Conservation (phyloP, 768 basidiomycete genomes). For the Leccinellum luteum region DNA sequence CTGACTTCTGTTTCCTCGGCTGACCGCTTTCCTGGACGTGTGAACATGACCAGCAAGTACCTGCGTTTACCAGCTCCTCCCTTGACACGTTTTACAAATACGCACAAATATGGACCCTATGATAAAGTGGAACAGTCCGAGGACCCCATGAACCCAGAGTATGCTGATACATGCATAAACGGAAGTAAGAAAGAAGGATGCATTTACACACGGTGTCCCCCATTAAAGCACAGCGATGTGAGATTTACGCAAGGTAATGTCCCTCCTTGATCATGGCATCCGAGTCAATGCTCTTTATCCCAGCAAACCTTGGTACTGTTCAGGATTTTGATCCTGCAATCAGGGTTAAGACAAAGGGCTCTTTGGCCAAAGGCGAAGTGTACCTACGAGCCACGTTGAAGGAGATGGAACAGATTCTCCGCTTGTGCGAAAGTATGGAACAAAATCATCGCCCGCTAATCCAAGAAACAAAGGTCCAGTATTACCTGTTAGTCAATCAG, state of each 20-base stretch:
- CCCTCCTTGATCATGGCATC: constrained; percentile 9
- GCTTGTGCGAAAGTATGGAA: background rate
- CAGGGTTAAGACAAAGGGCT: background rate
- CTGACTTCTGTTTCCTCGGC: background rate
- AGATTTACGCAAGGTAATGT: background rate
- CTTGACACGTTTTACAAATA: background rate
- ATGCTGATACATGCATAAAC: background rate
- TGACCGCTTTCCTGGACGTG: background rate
- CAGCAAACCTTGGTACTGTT: constrained; percentile 1
- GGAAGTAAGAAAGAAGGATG: background rate
- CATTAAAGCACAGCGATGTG: background rate
- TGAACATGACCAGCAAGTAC: background rate
- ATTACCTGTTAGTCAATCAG: background rate
- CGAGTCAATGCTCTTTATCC: background rate
- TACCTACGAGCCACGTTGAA: constrained; percentile 11
- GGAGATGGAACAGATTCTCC: constrained; percentile 5
- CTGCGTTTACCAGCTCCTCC: too few relatives aligned
- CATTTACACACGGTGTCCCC: background rate
- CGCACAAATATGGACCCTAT: background rate
- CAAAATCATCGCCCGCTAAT: background rate
- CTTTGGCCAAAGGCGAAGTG: constrained; percentile 1
- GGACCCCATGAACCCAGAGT: background rate
- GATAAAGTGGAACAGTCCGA: background rate
- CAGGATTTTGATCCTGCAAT: background rate
- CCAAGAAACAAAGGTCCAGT: background rate